phyloP scores from a whole-genome alignment of 2,329 filamentous ascomycete genomes.

The Exophiala oligosperma region DNA sequence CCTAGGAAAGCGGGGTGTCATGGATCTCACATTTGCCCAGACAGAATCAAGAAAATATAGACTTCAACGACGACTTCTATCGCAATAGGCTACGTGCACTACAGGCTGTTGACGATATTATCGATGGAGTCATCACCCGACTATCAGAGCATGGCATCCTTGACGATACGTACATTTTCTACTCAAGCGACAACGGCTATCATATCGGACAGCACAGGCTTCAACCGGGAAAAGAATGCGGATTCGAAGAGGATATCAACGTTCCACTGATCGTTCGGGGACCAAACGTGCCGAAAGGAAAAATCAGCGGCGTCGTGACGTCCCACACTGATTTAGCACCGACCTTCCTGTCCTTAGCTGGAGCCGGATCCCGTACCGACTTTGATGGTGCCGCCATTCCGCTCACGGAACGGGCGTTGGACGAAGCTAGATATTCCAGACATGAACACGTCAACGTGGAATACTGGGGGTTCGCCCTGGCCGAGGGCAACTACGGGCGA shows the following conservation, averaged over 20 bases:
- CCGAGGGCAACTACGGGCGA: background rate
- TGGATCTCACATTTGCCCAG: slow-evolving; percentile 47
- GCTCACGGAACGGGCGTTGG: background rate
- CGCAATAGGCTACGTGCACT: slow-evolving; percentile 50
- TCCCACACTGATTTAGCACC: slow-evolving; percentile 66
- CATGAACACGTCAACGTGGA: slow-evolving; percentile 61
- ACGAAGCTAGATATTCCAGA: background rate
- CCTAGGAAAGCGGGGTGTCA: slow-evolving; percentile 42
- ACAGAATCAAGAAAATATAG: slow-evolving; percentile 48
- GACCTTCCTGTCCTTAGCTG: slow-evolving; percentile 49
- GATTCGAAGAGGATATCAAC: slow-evolving; percentile 61
- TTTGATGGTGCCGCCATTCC: slow-evolving; percentile 20
- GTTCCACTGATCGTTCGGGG: slow-evolving; percentile 61
- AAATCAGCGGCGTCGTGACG: slow-evolving; percentile 50
- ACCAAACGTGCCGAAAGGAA: slow-evolving; percentile 51
- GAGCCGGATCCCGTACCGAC: slow-evolving; percentile 31
- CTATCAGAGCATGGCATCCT: slow-evolving; percentile 44
- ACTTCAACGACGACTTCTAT: slow-evolving; percentile 55
- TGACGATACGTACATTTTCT: slow-evolving; percentile 60
- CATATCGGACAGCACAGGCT: slow-evolving; percentile 61
- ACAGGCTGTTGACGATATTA: slow-evolving; percentile 56
- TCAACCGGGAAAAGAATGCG: slow-evolving; percentile 58
- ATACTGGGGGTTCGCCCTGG: slow-evolving; percentile 49
- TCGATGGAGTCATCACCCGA: slow-evolving; percentile 45
- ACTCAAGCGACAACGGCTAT: slow-evolving; percentile 61